Conservation (phyloP, 257 asterid species). For the Solanum stenotomum region DNA sequence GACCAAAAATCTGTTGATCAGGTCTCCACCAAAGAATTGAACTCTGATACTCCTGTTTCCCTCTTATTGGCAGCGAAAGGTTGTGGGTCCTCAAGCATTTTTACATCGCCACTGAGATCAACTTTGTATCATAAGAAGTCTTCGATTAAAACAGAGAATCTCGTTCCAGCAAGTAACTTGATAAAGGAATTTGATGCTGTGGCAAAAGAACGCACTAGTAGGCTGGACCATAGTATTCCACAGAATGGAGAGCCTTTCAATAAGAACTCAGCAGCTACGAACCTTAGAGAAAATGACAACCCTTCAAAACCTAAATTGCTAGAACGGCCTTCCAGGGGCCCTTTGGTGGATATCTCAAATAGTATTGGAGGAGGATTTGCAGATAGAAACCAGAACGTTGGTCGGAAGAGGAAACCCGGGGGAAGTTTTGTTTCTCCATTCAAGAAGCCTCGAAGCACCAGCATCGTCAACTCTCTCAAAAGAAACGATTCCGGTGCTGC, state of each 20-base stretch:
- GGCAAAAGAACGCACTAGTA: conserved; percentile 28
- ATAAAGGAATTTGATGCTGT: conserved; percentile 76
- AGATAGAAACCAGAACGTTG: conserved; percentile 30
- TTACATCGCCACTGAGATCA: conserved; percentile 59
- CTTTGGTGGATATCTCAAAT: conserved; percentile 69
- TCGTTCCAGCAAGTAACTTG: conserved; percentile 60
- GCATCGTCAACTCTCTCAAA: conserved; percentile 54
- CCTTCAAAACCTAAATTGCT: conserved; percentile 15
- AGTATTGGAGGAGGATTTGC: conserved; percentile 10
- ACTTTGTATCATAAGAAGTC: conserved; percentile 31
- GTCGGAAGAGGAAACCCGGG: conserved; percentile 56
- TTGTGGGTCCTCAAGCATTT: conserved; percentile 27
- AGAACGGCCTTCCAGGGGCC: conserved; percentile 34
- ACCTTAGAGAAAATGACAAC: conserved; percentile 20
- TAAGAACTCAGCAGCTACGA: conserved; percentile 10
- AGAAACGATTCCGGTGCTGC: conserved; percentile 22
- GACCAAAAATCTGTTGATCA: conserved; percentile 19
- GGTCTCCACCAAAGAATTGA: conserved; percentile 22
- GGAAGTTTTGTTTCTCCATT: conserved; percentile 57
- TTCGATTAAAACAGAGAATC: conserved; percentile 26
- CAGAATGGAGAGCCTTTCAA: conserved; percentile 18
- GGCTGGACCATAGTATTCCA: conserved; percentile 19
- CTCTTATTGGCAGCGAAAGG: conserved; percentile 21
- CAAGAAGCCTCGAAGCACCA: conserved; percentile 81
- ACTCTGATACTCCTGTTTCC: conserved; percentile 36